Evolutionary conservation across 2,329 filamentous ascomycete species (phyloP).

Genomic region (Colletotrichum sp.): DNA sequence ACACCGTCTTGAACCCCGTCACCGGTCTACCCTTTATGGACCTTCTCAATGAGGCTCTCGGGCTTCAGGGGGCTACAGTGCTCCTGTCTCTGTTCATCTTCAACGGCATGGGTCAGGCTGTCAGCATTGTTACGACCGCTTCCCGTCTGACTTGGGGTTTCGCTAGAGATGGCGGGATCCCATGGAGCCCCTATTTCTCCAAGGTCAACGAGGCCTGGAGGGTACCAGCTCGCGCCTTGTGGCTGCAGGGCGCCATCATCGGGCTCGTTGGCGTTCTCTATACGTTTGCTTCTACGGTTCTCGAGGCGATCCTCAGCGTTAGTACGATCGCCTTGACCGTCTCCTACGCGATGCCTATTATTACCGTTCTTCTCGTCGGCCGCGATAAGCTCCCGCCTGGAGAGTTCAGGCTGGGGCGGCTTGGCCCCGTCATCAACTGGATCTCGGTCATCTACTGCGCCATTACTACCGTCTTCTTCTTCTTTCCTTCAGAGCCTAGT

Average conservation of each 20-base stretch:
- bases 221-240: constrained; percentile 56
- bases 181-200: constrained; percentile 49
- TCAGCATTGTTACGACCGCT: constrained; percentile 55
- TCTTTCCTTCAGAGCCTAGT: constrained; percentile 53
- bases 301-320: constrained; percentile 58
- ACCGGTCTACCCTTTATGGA: constrained; percentile 55
- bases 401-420: constrained; percentile 49
- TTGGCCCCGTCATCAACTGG: constrained; percentile 51
- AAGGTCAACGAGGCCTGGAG: constrained; percentile 53
- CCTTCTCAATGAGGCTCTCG: constrained; percentile 44
- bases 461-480: constrained; percentile 60
- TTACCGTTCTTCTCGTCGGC: constrained; percentile 51
- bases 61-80: constrained; percentile 43
- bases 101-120: constrained; percentile 59
- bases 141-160: constrained; percentile 61
- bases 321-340: constrained; percentile 62
- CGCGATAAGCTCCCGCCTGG: constrained; percentile 56
- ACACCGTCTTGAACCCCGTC: constrained; percentile 41
- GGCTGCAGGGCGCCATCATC: constrained; percentile 50
- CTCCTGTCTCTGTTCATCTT: constrained; percentile 59
- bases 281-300: constrained; percentile 56
- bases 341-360: constrained; percentile 56
- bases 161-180: constrained; percentile 55
- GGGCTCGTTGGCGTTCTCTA: constrained; percentile 57
- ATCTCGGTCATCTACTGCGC: constrained; percentile 55